Percentiles rank a stretch among this genome's conserved stretches.
phyloP scores from a whole-genome alignment of 768 basidiomycete genomes.

The Lanmaoa pseudosensibilis region DNA sequence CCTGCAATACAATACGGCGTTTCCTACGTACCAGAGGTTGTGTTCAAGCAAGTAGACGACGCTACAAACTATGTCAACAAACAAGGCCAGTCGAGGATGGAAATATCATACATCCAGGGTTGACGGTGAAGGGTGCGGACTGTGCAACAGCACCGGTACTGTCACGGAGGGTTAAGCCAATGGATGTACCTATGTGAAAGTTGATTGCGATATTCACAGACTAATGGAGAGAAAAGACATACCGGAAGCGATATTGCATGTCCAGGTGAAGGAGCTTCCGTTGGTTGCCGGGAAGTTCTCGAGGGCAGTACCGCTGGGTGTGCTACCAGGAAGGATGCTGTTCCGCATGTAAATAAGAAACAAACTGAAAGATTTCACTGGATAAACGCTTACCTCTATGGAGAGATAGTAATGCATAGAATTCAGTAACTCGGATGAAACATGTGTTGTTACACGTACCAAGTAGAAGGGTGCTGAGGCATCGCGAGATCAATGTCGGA shows the following conservation, averaged over 20 bases:
- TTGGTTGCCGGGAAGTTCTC: constrained; percentile 44
- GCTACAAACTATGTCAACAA: constrained; percentile 29
- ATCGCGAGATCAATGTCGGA: neutral
- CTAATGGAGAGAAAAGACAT: neutral
- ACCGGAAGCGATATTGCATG: constrained; percentile 50
- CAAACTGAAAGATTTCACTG: neutral
- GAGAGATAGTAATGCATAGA: neutral
- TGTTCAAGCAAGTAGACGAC: constrained; percentile 30
- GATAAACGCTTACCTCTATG: constrained; percentile 40
- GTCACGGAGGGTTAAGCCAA: constrained; percentile 67
- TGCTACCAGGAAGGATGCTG: constrained; percentile 56
- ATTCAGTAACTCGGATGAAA: neutral
- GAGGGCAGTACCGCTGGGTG: constrained; percentile 46
- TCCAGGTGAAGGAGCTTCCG: constrained; percentile 52
- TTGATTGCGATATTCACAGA: neutral
- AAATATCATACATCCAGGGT: constrained; percentile 47
- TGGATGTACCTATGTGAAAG: constrained; percentile 39
- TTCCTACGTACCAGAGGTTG: constrained; percentile 25
- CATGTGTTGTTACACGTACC: constrained; percentile 43
- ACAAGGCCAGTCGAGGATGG: neutral
- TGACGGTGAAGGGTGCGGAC: constrained; percentile 52
- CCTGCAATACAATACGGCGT: constrained; percentile 7
- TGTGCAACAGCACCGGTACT: constrained; percentile 49
- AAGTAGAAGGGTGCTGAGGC: constrained; percentile 58
- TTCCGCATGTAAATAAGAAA: neutral